phyloP scores from a whole-genome alignment of 345 rosid species.

The Eucalyptus rudis region DNA sequence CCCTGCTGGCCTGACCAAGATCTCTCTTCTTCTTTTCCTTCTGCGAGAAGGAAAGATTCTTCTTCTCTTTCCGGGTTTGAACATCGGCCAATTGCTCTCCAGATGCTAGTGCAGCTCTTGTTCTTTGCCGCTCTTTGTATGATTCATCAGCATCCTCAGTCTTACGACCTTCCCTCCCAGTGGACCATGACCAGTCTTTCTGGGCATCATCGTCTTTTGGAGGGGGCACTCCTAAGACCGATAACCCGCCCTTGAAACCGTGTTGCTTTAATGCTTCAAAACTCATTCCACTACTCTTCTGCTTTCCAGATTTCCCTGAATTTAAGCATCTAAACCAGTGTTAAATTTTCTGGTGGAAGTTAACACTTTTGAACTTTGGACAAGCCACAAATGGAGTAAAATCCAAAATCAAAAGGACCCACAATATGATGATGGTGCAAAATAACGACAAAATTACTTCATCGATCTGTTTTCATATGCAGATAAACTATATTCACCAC shows the following conservation, averaged over 20 bases:
- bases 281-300: constrained; percentile 33
- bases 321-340: not conserved
- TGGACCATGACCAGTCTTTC: constrained; percentile 73
- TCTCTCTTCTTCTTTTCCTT: constrained; percentile 96
- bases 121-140: constrained; percentile 48
- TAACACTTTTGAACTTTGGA: not conserved
- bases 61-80: constrained; percentile 49
- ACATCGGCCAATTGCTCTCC: constrained; percentile 37
- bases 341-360: not conserved
- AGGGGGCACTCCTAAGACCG: constrained; percentile 50
- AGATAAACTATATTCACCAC: not conserved
- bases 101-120: constrained; percentile 39
- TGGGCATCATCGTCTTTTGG: constrained; percentile 35
- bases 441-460: not conserved
- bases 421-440: not conserved
- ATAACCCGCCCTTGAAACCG: constrained; percentile 71
- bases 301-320: constrained; percentile 44
- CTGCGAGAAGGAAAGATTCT: constrained; percentile 55
- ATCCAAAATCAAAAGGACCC: not conserved
- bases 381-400: not conserved
- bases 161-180: constrained; percentile 49
- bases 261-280: constrained; percentile 65
- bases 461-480: not conserved
- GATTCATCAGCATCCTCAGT: constrained; percentile 41
- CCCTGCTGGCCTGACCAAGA: constrained; percentile 86